Base-by-base conservation (phyloP, 768 basidiomycete genomes). In the Rhodotorula taiwanensis region DNA sequence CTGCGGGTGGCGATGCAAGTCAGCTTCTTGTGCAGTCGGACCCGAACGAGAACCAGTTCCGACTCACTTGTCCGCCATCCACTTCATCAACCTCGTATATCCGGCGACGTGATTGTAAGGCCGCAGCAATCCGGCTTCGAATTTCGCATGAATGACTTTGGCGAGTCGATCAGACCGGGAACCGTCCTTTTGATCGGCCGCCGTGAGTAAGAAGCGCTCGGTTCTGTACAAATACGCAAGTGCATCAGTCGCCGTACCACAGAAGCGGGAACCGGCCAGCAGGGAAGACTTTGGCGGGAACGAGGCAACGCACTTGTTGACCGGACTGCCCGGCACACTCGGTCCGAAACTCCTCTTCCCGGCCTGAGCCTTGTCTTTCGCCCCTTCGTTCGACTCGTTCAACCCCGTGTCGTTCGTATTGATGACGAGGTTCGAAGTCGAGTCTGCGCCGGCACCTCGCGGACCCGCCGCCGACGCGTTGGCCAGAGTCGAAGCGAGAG, bases 61-160 rank as follows among this genome's bases (percentile, higher is more conserved):
- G 39, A 42, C 82, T 25, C 74, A 91, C 90, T 92, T 90, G 74
- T 85, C 79, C 70, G 92, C 90, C 89, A 97, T 94, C 92, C 92
- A 97, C 59, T 88, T 81, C 58, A 86, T 88, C 67, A 97, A 76
- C 63, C 93, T 80, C 20, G 89, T 87, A 71, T 97, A 98, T 0
- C 94, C 94, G 72, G 92, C 92, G 53, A 92, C 90, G 70, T 97
- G 95, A 76, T 97, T 93, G 72, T 94, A 95, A 5, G 94, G 94
- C 73, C 89, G 92, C 68, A 97, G 77, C 47, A 98, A 76, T 0
- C 93, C 94, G 4, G 94, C 94, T 73, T 98, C 93, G 76, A 95
- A 97, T 77, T 97, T 98, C 72, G 88, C 90, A 69, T 87, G 83
- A 70, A 97, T 98, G 68, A 97, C 94, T 61, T 88, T 81, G 69